Evolutionary conservation across 2,329 filamentous ascomycete genomes (phyloP).

Genomic region (Neofusicoccum kwambonambiense): DNA sequence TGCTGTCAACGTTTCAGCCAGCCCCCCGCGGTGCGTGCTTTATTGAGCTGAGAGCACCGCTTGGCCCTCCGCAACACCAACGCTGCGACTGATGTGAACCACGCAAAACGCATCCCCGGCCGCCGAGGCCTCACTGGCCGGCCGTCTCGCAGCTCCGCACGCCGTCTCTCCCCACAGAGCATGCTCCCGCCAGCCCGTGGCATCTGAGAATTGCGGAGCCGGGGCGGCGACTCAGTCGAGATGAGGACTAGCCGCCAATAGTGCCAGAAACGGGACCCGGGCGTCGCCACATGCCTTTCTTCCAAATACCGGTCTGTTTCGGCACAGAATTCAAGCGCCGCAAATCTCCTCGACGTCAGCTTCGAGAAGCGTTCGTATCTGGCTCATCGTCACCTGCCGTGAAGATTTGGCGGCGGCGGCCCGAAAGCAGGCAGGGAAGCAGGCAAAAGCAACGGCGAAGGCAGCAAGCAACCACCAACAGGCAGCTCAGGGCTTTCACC

Average conservation of each 20-base stretch:
- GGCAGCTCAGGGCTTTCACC: conserved; percentile 1
- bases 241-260: not conserved
- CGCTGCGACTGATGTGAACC: not conserved
- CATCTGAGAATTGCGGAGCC: not conserved
- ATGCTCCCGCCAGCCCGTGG: not conserved
- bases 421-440: not conserved
- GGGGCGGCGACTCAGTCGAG: not conserved
- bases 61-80: conserved; percentile 6
- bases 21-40: conserved; percentile 1
- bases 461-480: not conserved
- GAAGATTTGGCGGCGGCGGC: not conserved
- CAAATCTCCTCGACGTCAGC: not conserved
- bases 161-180: not conserved
- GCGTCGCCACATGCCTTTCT: not conserved
- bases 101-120: conserved; percentile 1
- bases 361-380: not conserved
- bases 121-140: not conserved
- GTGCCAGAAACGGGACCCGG: not conserved
- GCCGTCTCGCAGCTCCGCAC: not conserved
- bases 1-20: not conserved
- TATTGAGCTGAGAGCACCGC: conserved; percentile 13
- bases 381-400: not conserved
- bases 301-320: not conserved
- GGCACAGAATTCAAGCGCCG: not conserved
- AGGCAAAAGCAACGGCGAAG: not conserved